Conservation (phyloP, 108 stramenopile genomes). For the Nannochloropsis salina region DNA sequence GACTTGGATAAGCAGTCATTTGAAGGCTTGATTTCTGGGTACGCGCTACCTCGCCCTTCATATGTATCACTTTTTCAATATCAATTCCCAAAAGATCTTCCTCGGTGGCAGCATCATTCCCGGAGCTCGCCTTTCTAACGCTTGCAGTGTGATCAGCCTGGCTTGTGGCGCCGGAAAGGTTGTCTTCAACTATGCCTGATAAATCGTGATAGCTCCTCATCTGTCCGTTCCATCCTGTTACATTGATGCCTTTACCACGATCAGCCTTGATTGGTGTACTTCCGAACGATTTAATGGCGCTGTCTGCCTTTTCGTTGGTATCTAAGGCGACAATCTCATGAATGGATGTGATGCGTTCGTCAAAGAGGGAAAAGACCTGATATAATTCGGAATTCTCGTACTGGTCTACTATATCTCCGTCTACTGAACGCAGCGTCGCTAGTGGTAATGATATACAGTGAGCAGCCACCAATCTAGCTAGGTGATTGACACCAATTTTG, state of each 20-base stretch:
- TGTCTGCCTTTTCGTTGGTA: conserved; percentile 20
- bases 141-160: too few relatives aligned
- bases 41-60: not conserved
- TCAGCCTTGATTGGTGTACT: not conserved
- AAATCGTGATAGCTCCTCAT: too few relatives aligned
- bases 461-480: not conserved
- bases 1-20: too few relatives aligned
- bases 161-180: too few relatives aligned
- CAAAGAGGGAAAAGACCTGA: not conserved
- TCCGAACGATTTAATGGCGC: not conserved
- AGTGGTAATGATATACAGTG: not conserved
- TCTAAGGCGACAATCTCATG: conserved; percentile 17
- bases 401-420: not conserved
- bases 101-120: not conserved
- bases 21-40: not conserved
- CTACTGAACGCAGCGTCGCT: not conserved
- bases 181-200: too few relatives aligned
- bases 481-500: conserved; percentile 15
- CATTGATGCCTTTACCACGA: not conserved
- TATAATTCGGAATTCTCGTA: not conserved
- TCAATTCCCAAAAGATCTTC: not conserved
- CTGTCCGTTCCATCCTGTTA: too few relatives aligned
- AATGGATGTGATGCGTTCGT: not conserved
- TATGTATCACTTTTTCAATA: not conserved
- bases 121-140: not conserved